phyloP scores from a whole-genome alignment of 345 rosid species.

The Garcia nutans region DNA sequence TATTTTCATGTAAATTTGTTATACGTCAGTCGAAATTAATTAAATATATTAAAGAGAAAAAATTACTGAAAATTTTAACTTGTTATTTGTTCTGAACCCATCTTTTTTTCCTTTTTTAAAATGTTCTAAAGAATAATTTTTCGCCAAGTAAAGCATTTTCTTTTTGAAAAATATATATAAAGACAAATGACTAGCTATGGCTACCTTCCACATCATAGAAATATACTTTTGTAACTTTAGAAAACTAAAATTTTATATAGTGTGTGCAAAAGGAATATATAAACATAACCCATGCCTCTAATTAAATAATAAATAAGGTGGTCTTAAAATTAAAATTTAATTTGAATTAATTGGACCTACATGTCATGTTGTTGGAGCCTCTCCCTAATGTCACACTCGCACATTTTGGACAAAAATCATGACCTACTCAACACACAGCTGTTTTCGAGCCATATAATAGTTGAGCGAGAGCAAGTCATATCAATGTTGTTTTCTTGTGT shows the following conservation, averaged over 20 bases:
- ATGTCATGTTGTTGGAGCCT: slow-evolving; percentile 8
- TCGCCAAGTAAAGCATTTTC: slow-evolving; percentile 17
- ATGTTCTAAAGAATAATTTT: not conserved
- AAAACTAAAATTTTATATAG: not conserved
- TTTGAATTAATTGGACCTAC: slow-evolving; percentile 2
- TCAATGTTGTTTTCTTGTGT: too few species aligned
- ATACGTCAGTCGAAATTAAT: too few species aligned
- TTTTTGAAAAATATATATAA: not conserved
- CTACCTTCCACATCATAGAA: not conserved
- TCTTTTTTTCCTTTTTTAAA: not conserved
- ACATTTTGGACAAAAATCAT: not conserved
- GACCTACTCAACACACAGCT: not conserved
- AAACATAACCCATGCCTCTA: too few species aligned
- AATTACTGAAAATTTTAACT: not conserved
- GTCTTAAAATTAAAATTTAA: not conserved
- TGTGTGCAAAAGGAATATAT: not conserved
- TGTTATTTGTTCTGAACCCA: not conserved
- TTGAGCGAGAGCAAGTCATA: too few species aligned
- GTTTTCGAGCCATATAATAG: too few species aligned
- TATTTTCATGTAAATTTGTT: too few species aligned
- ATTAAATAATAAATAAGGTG: too few species aligned
- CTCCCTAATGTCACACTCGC: not conserved
- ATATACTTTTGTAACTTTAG: not conserved
- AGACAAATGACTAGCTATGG: not conserved
- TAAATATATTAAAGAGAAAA: too few species aligned